Base-by-base conservation (phyloP, 768 basidiomycete species). In the Sarcodon sp. region DNA sequence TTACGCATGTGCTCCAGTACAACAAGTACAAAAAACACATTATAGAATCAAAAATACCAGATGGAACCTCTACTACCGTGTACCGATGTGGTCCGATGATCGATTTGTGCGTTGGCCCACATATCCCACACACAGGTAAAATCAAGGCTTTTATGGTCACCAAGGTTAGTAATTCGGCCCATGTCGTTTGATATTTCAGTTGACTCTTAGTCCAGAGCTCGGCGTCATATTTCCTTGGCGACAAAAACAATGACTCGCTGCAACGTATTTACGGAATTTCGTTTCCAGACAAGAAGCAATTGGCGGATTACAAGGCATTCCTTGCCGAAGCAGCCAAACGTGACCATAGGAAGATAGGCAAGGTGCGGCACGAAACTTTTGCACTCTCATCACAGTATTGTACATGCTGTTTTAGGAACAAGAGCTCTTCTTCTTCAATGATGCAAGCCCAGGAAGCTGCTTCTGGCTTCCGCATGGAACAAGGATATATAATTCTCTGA, bases 31-130 rank as follows among this genome's bases (percentile, higher is more conserved):
- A 99, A 70, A 79, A 83, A 56, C 85, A 97, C 64, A 77, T 98
- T 59, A 97, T 99, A 59, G 79, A 96, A 62, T 79, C 81, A 56
- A 97, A 98, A 69, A 83, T 99, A 49, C 87, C 90, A 8, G 94
- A 99, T 64, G 94, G 93, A 53, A 85, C 89, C 8, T 89, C 87
- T 45, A 93, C 96, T 39, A 99, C 96, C 8, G 92, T 99, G 13
- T 99, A 98, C 69, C 87, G 94, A 45, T 98, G 96, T 62, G 96
- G 96, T 33, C 93, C 96, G 36, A 91, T 99, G 84, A 81, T 99
- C 48, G 96, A 99, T 66, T 75, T 99, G 35, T 99, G 96, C 59
- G 73, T 93, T 35, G 96, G 96, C 33, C 96, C 96, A 18, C 96
- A 99, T 64, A 89, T 99, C 50, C 94, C 96, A 10, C 90, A 98